These are phyloP conservation scores for Mycena belliarum DNA, from an alignment of 768 basidiomycete genomes.

Conservation along the genomic window DNA sequence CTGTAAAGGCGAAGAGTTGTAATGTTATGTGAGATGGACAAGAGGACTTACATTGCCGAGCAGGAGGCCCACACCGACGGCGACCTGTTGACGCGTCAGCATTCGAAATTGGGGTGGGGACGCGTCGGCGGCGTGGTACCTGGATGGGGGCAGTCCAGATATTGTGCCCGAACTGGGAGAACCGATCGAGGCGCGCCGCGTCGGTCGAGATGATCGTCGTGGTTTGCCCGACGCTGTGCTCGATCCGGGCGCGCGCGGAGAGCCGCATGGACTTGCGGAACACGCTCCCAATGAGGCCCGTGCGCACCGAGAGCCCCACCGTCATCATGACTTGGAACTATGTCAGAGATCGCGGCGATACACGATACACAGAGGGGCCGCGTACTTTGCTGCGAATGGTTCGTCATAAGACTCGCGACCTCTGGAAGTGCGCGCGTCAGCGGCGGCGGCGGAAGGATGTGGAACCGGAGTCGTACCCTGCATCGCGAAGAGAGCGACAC, in stretches of 20 bases:
- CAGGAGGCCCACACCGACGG: conserved; percentile 61
- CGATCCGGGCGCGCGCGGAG: conserved; percentile 58
- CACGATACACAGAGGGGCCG: conserved; percentile 26
- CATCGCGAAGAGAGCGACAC: conserved; percentile 59
- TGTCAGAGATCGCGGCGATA: not conserved
- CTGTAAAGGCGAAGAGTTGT: conserved; percentile 27
- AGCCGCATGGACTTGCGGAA: conserved; percentile 70
- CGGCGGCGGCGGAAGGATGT: not conserved
- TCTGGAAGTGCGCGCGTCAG: conserved; percentile 39
- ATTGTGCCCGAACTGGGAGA: conserved; percentile 44
- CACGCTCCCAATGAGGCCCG: conserved; percentile 48
- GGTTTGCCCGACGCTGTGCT: conserved; percentile 66
- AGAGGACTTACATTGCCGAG: conserved; percentile 49
- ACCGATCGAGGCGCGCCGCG: conserved; percentile 53
- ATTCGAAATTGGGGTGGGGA: no score
- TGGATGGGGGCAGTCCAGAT: conserved; percentile 65
- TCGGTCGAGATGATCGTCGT: conserved; percentile 74
- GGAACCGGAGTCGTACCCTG: conserved; percentile 31
- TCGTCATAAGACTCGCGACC: conserved; percentile 42
- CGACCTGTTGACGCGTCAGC: conserved; percentile 34
- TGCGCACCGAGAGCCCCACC: conserved; percentile 48
- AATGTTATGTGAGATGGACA: not conserved
- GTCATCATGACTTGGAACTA: conserved; percentile 43
- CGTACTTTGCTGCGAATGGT: conserved; percentile 46
- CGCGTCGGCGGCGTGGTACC: conserved; percentile 24